Conservation (phyloP, 768 basidiomycete species). For the Tulasnella sp. region DNA sequence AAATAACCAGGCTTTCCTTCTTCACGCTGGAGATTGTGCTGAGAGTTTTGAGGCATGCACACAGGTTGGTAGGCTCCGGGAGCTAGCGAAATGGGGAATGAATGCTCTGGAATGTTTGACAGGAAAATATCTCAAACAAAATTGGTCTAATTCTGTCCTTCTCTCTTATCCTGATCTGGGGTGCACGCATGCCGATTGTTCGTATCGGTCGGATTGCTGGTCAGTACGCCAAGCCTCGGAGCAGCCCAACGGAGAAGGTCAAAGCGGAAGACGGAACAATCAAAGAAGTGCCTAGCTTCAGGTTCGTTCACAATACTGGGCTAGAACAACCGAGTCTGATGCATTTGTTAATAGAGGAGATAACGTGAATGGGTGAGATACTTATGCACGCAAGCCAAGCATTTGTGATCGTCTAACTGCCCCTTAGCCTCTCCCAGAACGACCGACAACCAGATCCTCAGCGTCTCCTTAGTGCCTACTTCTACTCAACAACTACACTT, state of each 20-base stretch:
- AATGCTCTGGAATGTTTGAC: slow-evolving; percentile 4
- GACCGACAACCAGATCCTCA: slow-evolving; percentile 88
- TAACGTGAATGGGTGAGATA: slow-evolving; percentile 82
- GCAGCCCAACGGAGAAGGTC: slow-evolving; percentile 71
- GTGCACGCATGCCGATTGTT: slow-evolving; percentile 87
- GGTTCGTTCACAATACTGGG: slow-evolving; percentile 42
- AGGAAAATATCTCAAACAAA: slow-evolving; percentile 84
- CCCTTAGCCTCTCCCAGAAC: slow-evolving; percentile 50
- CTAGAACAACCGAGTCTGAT: background rate
- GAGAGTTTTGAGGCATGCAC: slow-evolving; percentile 90
- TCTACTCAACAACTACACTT: slow-evolving; percentile 87
- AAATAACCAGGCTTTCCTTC: slow-evolving; percentile 79
- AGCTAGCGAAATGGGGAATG: background rate
- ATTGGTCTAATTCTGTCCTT: slow-evolving; percentile 90
- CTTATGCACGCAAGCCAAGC: background rate
- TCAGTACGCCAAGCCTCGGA: slow-evolving; percentile 92
- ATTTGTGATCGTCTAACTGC: slow-evolving; percentile 19
- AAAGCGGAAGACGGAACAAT: slow-evolving; percentile 39
- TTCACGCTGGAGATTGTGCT: slow-evolving; percentile 98
- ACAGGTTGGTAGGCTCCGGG: slow-evolving; percentile 43
- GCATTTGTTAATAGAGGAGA: slow-evolving; percentile 57
- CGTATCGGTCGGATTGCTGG: slow-evolving; percentile 90
- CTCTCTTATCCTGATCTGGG: slow-evolving; percentile 91
- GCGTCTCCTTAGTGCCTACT: slow-evolving; percentile 88
- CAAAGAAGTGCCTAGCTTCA: slow-evolving; percentile 72